Conservation (phyloP, 805 yeast genomes). For the Kazachstania bromeliacearum region DNA sequence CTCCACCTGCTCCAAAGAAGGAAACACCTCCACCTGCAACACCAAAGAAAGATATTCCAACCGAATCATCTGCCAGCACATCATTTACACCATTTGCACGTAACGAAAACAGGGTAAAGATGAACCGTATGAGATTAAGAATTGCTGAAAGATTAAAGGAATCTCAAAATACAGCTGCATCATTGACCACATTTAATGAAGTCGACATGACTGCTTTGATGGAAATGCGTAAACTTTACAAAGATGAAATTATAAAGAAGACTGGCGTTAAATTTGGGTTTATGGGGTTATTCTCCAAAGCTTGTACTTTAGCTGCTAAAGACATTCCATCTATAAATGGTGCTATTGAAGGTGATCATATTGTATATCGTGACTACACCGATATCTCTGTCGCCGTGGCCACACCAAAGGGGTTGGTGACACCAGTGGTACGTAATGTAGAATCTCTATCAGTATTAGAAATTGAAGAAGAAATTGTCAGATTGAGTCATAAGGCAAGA, state of each 20-base stretch:
- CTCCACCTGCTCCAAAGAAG: slow-evolving; percentile 11
- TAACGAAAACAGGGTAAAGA: slow-evolving; percentile 83
- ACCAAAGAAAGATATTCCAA: slow-evolving; percentile 26
- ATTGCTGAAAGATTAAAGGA: slow-evolving; percentile 98
- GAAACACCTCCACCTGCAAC: slow-evolving; percentile 15
- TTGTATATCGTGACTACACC: slow-evolving; percentile 92
- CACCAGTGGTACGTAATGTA: slow-evolving; percentile 95
- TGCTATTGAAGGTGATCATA: slow-evolving; percentile 86
- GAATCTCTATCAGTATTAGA: slow-evolving; percentile 83
- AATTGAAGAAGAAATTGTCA: slow-evolving; percentile 76
- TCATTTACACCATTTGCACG: slow-evolving; percentile 56
- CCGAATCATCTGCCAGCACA: slow-evolving; percentile 26
- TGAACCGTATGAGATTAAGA: slow-evolving; percentile 99
- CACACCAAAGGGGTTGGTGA: slow-evolving; percentile 97
- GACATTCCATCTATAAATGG: slow-evolving; percentile 94
- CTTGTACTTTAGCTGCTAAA: slow-evolving; percentile 84
- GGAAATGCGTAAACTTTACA: slow-evolving; percentile 92
- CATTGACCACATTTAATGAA: slow-evolving; percentile 95
- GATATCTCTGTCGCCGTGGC: slow-evolving; percentile 97
- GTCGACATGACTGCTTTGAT: slow-evolving; percentile 89
- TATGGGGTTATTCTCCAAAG: slow-evolving; percentile 98
- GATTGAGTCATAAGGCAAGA: slow-evolving; percentile 86
- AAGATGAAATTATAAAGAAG: slow-evolving; percentile 90
- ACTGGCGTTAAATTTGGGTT: slow-evolving; percentile 93
- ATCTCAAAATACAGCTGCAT: slow-evolving; percentile 97